These are phyloP conservation scores for Cladophialophora bantiana DNA, from an alignment of 2,329 filamentous ascomycete species.

Conservation along the genomic window DNA sequence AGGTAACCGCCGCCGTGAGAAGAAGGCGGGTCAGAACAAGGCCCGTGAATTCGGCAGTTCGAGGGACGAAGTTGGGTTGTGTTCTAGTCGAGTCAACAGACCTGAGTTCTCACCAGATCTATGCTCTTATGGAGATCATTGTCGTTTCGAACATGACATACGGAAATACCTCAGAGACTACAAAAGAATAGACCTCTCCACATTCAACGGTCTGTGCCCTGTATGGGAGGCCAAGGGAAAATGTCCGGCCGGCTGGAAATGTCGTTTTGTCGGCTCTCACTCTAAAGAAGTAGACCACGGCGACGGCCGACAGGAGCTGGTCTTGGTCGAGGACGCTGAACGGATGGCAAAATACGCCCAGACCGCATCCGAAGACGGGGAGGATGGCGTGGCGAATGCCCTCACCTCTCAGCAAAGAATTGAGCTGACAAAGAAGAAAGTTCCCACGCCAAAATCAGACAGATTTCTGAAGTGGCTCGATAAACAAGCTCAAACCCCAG, in stretches of 20 bases:
- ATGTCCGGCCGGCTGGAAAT: conserved; percentile 91
- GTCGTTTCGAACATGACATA: conserved; percentile 82
- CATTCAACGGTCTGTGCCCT: conserved; percentile 79
- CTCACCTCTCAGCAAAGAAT: conserved; percentile 75
- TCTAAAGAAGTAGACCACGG: conserved; percentile 78
- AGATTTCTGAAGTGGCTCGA: conserved; percentile 80
- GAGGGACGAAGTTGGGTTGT: conserved; percentile 77
- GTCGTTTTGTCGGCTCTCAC: conserved; percentile 86
- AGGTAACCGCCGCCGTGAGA: conserved; percentile 65
- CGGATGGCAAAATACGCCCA: conserved; percentile 36
- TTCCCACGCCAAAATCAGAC: conserved; percentile 75
- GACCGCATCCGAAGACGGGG: conserved; percentile 42
- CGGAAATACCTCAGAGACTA: conserved; percentile 83
- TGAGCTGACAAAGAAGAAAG: conserved; percentile 74
- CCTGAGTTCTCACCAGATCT: conserved; percentile 80
- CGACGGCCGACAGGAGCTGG: conserved; percentile 82
- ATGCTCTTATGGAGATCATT: conserved; percentile 80
- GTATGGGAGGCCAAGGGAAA: conserved; percentile 77
- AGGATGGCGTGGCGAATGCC: conserved; percentile 76
- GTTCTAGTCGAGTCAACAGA: conserved; percentile 72
- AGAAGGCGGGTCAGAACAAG: conserved; percentile 79
- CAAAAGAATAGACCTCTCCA: conserved; percentile 78
- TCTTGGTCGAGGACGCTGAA: conserved; percentile 66
- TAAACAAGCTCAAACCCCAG: conserved; percentile 57
- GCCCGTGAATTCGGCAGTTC: conserved; percentile 81